These are phyloP conservation scores for Pseudocercospora crystallina DNA, from an alignment of 2,329 filamentous ascomycete genomes.

Conservation along the genomic window DNA sequence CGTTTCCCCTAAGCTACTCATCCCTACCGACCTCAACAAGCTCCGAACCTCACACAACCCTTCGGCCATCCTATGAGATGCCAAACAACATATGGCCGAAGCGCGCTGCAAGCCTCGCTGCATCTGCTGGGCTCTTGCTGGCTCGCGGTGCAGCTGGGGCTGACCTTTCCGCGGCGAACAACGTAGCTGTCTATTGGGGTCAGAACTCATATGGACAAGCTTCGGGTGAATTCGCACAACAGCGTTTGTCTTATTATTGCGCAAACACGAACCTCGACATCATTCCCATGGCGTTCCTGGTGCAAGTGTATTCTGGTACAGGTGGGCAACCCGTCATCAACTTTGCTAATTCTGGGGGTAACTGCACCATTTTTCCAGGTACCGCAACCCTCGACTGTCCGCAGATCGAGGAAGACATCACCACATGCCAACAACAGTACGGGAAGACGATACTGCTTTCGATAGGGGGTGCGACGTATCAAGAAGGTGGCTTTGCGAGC, in stretches of 20 bases:
- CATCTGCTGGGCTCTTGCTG: slow-evolving; percentile 17
- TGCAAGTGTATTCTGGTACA: slow-evolving; percentile 32
- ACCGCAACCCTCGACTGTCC: slow-evolving; percentile 61
- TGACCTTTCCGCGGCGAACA: slow-evolving; percentile 14
- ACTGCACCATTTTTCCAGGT: slow-evolving; percentile 60
- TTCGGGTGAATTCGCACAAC: slow-evolving; percentile 49
- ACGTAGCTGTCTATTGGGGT: slow-evolving; percentile 17
- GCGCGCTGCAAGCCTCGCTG: slow-evolving; percentile 13
- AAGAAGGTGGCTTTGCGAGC: slow-evolving; percentile 65
- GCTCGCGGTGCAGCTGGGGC: slow-evolving; percentile 15
- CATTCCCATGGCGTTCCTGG: slow-evolving; percentile 65
- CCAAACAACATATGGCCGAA: neutral
- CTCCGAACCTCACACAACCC: too few relatives aligned
- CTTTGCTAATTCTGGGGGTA: slow-evolving; percentile 64
- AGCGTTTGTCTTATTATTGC: slow-evolving; percentile 60
- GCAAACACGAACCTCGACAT: slow-evolving; percentile 54
- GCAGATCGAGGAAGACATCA: slow-evolving; percentile 58
- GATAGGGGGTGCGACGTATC: slow-evolving; percentile 69
- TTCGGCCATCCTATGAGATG: too few relatives aligned
- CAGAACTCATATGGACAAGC: slow-evolving; percentile 61
- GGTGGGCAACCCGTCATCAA: slow-evolving; percentile 56
- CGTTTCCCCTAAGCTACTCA: too few relatives aligned
- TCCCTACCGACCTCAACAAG: too few relatives aligned
- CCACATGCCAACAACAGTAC: slow-evolving; percentile 59
- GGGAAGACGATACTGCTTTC: slow-evolving; percentile 73